These are phyloP conservation scores for Calonectria multiphialidica DNA, from an alignment of 2,329 filamentous ascomycete genomes.

Conservation along the genomic window DNA sequence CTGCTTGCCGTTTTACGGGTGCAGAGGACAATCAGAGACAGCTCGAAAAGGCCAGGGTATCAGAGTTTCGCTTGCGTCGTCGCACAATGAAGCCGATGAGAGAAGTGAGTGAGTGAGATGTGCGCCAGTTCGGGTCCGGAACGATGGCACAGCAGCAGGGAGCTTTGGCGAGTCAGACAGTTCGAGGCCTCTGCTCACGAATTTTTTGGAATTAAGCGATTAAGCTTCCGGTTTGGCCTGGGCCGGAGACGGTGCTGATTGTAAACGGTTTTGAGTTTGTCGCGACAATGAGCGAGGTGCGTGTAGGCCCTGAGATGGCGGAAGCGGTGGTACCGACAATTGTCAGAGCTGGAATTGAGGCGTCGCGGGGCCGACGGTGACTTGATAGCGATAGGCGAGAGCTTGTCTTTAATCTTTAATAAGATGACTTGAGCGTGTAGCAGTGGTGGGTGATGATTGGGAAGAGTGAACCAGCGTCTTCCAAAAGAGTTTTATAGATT, in stretches of 20 bases:
- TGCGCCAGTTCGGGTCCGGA: conserved; percentile 21
- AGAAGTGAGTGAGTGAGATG: background rate
- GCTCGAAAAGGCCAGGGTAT: background rate
- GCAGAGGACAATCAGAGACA: conserved; percentile 15
- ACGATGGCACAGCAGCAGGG: background rate
- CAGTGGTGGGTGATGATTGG: background rate
- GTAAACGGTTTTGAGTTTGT: conserved; percentile 1
- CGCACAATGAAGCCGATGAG: conserved; percentile 17
- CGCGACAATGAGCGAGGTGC: conserved; percentile 3
- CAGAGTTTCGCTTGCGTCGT: conserved; percentile 25
- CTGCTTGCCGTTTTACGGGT: conserved; percentile 20
- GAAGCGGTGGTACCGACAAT: conserved; percentile 15
- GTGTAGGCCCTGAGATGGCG: conserved; percentile 11
- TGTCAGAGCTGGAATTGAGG: conserved; percentile 24
- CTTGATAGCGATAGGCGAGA: background rate
- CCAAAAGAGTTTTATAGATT: conserved; percentile 20
- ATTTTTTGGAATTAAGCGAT: conserved; percentile 7
- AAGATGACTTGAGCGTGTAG: background rate
- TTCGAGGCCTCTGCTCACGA: conserved; percentile 33
- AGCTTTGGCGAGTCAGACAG: conserved; percentile 26
- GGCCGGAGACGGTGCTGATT: conserved; percentile 7
- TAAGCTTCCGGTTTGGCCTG: conserved; percentile 22
- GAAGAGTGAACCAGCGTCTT: background rate
- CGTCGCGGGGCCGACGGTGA: conserved; percentile 18
- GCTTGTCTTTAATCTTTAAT: background rate